Base-by-base conservation (phyloP, 176 grass and related monocot species). In the Pontederia paniculata region DNA sequence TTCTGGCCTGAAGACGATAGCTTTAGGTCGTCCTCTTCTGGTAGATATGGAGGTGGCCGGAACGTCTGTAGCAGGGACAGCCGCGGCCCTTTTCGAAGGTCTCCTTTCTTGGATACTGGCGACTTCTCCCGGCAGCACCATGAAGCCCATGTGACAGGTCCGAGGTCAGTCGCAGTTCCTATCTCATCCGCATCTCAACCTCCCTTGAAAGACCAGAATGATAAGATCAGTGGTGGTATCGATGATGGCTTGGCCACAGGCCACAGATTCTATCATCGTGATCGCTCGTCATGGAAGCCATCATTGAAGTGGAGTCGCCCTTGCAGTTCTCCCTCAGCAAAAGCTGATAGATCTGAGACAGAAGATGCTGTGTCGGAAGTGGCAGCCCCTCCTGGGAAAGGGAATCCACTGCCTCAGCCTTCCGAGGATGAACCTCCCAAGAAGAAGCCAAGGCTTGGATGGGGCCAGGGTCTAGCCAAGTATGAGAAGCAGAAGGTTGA, bases 381-480 rank as follows among this genome's bases (percentile, higher is more conserved):
- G 16, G 47, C 23, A 9, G 31, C 44, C 18, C 57, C 69, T 23
- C n/a, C 45, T 0, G 48, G 48, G 12, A 60, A 62, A 20, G 69
- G 61, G 41, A 72, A 22, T 62, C 69, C 57, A 17, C n/a, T 62
- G 60, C 59, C 72, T 53, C 74, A 70, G 9, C 67, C 51, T 48
- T 45, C 71, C 2, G 77, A 5, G 28, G 28, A 89, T 15, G 90
- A 89, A 63, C 63, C 72, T 1, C 78, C 73, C 21, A 78, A 74
- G 66, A 97, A 95, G 85, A 97, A 90, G 65, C 67, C 91, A 0
- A 76, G 91, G 46, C 86, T 97, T 60, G 91, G 91, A 48, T 97
- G 91, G 91, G 91, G 91, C 12, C 91, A 97, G 76, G 91, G 91
- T 48, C 71, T 97, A 63, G 91, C 91, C 23, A 97, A 90, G 42